Conservation (phyloP, 257 asterid species). For the Coffea eugenioides region DNA sequence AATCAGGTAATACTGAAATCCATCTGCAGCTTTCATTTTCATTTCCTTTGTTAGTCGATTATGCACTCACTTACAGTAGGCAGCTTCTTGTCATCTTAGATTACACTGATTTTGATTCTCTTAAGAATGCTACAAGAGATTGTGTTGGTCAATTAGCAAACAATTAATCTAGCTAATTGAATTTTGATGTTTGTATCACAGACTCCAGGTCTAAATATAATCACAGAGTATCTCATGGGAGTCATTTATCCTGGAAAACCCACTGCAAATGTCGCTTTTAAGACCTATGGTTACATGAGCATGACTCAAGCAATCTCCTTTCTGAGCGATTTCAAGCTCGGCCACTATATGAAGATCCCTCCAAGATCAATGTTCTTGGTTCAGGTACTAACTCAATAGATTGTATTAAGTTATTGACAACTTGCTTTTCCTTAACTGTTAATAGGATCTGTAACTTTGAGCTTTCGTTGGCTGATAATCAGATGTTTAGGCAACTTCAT, state of each 20-base stretch:
- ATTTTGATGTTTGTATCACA: conserved; percentile 30
- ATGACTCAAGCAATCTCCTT: conserved; percentile 91
- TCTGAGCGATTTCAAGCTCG: conserved; percentile 89
- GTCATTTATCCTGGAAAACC: conserved; percentile 86
- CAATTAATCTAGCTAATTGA: not conserved
- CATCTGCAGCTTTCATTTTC: too few relatives aligned
- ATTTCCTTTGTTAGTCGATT: too few relatives aligned
- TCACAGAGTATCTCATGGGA: conserved; percentile 93
- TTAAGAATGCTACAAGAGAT: not conserved
- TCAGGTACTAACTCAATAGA: conserved; percentile 49
- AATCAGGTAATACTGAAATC: conserved; percentile 54
- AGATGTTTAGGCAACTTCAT: too few relatives aligned
- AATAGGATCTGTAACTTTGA: too few relatives aligned
- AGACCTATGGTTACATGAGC: conserved; percentile 88
- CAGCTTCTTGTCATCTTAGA: not conserved
- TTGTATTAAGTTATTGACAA: not conserved
- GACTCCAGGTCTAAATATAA: conserved; percentile 90
- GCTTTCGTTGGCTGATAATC: too few relatives aligned
- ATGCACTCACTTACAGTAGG: not conserved
- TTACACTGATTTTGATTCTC: not conserved
- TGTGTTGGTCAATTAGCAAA: not conserved
- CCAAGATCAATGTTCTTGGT: conserved; percentile 96
- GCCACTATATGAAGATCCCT: conserved; percentile 98
- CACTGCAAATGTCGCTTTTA: conserved; percentile 86
- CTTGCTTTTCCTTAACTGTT: too few relatives aligned